These are phyloP conservation scores for Aspergillus fructus DNA, from an alignment of 2,329 filamentous ascomycete genomes.

Conservation along the genomic window DNA sequence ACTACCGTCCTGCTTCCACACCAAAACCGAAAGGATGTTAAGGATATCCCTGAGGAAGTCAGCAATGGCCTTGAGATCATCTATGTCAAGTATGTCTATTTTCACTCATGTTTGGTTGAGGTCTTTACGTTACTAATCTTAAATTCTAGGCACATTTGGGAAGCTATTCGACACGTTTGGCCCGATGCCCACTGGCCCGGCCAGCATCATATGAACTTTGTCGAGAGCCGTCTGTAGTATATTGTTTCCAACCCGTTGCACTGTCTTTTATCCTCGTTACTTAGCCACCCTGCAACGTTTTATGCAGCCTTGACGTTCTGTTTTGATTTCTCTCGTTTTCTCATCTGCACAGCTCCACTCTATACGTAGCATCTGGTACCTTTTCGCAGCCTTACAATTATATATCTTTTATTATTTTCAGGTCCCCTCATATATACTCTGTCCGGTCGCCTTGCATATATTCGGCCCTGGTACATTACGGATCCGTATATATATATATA, in stretches of 20 bases:
- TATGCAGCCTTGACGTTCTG: background rate
- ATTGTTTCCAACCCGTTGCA: background rate
- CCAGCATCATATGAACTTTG: conserved; percentile 64
- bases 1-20: conserved; percentile 88
- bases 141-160: conserved; percentile 76
- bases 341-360: background rate
- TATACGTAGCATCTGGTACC: background rate
- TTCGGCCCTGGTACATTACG: background rate
- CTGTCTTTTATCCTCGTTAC: background rate
- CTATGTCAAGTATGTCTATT: conserved; percentile 70
- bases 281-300: background rate
- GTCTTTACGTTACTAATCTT: conserved; percentile 14
- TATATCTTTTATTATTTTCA: background rate
- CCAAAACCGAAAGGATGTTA: conserved; percentile 87
- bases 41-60: conserved; percentile 88
- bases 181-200: conserved; percentile 83
- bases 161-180: conserved; percentile 88
- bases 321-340: background rate
- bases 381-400: background rate
- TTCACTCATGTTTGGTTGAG: background rate
- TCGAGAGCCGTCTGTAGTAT: conserved; percentile 74
- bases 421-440: too few species aligned
- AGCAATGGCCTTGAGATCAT: conserved; percentile 83
- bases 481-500: background rate
- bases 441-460: too few species aligned